Evolutionary conservation across 106 monocot species (phyloP), one percentile per base, ranked within the genome.

Genomic region (Acorus calamus): DNA sequence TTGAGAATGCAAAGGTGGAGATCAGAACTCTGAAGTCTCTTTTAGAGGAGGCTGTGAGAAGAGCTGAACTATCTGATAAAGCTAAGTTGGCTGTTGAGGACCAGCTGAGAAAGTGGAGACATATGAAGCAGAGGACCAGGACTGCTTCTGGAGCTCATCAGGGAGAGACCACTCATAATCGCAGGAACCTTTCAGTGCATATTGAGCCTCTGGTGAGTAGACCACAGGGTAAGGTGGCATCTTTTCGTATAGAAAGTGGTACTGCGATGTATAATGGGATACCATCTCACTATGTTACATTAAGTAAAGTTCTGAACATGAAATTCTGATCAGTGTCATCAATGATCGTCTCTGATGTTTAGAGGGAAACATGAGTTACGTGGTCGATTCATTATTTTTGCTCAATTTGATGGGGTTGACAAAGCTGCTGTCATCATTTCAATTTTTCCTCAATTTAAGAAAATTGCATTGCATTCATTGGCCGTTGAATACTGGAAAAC

Each of bases 11-110:
- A 3, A 65, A 69, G 14, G 65, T 14, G 2, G 55, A 65, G 49
- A 65, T 74, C 4, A 65, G 44, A 12, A 59, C 55, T 10, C 51
- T 79, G 55, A 79, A 5, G 49, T 57, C 47, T 46, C 28, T 2
- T 46, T 14, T 74, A 52, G 66, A 79, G 51, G 71, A 61, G 42
- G 42, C 66, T 8, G 13, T 12, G 12, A 79, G 51, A 57, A 79
- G 74, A 62, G 65, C 70, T 5, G 66, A 70, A 52, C 28, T 66
- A 50, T 74, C 79, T 0, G 79, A 79, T 66, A 74, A 70, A 14
- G 79, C 74, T 46, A 74, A 74, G 48, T 10, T 42, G 3, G 70
- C 61, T 3, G 12, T 79, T 5, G 74, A 79, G 47, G 65, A 66
- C 5, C 74, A 74, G 44, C 55, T 74, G 8, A 74, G 70, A 51